These are phyloP conservation scores for Auxenochlorella protothecoides DNA, from an alignment of 139 green algal genomes.

Conservation along the genomic window DNA sequence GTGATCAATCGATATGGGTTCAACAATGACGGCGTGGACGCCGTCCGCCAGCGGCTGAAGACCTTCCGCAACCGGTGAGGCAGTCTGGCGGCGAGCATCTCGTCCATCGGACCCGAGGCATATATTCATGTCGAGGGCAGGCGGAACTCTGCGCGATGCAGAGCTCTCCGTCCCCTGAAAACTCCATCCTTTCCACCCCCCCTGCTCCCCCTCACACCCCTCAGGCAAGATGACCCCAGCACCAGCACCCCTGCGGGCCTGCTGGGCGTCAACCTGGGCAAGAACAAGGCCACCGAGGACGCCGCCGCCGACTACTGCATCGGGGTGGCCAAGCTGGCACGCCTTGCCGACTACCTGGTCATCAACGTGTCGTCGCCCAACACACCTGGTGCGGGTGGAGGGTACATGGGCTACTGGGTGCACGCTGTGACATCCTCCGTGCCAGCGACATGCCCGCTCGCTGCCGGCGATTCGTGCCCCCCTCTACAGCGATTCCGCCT, in stretches of 20 bases:
- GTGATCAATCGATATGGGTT: slow-evolving; percentile 98
- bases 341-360: slow-evolving; percentile 87
- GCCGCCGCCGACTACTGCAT: slow-evolving; percentile 71
- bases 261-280: slow-evolving; percentile 93
- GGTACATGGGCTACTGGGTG: too few relatives aligned
- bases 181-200: too few relatives aligned
- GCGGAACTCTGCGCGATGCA: too few relatives aligned
- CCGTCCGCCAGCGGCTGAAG: slow-evolving; percentile 51
- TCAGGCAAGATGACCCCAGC: neutral
- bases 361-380: slow-evolving; percentile 98
- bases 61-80: slow-evolving; percentile 13
- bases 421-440: too few relatives aligned
- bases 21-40: slow-evolving; percentile 85
- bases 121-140: too few relatives aligned
- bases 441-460: too few relatives aligned
- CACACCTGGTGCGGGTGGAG: slow-evolving; percentile 67
- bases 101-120: too few relatives aligned
- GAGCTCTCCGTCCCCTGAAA: too few relatives aligned
- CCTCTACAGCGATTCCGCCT: too few relatives aligned
- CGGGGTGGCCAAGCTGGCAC: slow-evolving; percentile 54
- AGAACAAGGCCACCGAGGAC: slow-evolving; percentile 91
- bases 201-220: too few relatives aligned
- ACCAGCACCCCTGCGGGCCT: slow-evolving; percentile 28
- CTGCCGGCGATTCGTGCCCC: too few relatives aligned
- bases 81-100: neutral